Base-by-base conservation (phyloP, 148 eudicot genomes). In the Vaccinium myrtillus region DNA sequence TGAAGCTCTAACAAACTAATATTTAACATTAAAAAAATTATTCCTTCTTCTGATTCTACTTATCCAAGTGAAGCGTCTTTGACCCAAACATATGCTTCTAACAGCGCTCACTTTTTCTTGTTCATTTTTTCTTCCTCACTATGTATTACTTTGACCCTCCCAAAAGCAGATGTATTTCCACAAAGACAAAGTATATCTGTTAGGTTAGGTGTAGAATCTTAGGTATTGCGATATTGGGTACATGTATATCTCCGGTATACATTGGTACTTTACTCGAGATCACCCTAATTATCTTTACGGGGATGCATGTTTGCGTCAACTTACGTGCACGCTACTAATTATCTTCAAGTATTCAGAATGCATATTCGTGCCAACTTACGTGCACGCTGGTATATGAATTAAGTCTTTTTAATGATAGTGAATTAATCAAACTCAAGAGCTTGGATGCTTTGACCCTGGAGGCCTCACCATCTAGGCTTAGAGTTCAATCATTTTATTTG, bases 51-150 rank as follows among this genome's bases (percentile, higher is more conserved):
- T 19, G 15, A 1, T 16, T 46, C 43, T 25, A 21, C 39, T 16
- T 25, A 12, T 32, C 69, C 54, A 11, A 32, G 39, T 48, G 86
- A 80, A 75, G 61, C 90, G 90, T 86, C 87, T 88, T 85, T 88
- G 90, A 88, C 90, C 86, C 55, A 83, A 88, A 85, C 80, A 25
- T 67, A 3, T 65, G 75, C 58, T 67, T 3, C 14, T 53, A 43
- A 50, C 63, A 4, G 15, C 71, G 36, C 73, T 67, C 25, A 25
- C 73, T 67, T 67, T 11, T 25, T 8, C 73, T 23, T 25, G 15
- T 67, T 48, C 54, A 13, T 63, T 55, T 49, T 25, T 77, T 50
- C n/a, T 13, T 27, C 80, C 58, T 59, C 30, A 16, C 58, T 51
- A 43, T 0, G 46, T 4, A 50, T 58, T 75, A 65, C 84, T 79